These are phyloP conservation scores for Cutaneotrichosporon cyanovorans DNA, from an alignment of 1,284 basidiomycete species.

Conservation along the genomic window DNA sequence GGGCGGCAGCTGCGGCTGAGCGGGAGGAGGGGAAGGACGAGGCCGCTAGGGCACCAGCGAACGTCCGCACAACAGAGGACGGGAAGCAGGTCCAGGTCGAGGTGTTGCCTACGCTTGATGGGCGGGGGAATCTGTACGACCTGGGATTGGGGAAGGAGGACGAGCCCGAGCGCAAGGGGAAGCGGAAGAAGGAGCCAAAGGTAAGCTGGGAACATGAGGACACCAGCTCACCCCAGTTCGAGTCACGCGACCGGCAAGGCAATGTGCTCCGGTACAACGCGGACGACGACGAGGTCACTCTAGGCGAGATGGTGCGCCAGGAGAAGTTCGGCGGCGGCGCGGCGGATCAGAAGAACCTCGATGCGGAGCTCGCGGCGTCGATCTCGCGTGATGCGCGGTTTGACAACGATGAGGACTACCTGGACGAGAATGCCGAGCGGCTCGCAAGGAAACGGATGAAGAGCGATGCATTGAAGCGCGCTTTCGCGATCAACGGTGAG, in stretches of 20 bases:
- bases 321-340: constrained; percentile 84
- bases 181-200: constrained; percentile 65
- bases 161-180: constrained; percentile 21
- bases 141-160: constrained; percentile 59
- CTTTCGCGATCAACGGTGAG: constrained; percentile 89
- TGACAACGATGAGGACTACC: constrained; percentile 81
- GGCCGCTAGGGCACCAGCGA: constrained; percentile 29
- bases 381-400: constrained; percentile 84
- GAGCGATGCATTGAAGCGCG: constrained; percentile 87
- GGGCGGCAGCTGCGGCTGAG: constrained; percentile 22
- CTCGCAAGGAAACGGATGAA: constrained; percentile 90
- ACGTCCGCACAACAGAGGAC: constrained; percentile 21
- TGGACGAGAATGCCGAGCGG: constrained; percentile 92
- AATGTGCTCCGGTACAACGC: constrained; percentile 74
- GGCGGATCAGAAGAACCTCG: constrained; percentile 81
- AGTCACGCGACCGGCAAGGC: constrained; percentile 84
- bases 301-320: constrained; percentile 87
- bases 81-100: constrained; percentile 53
- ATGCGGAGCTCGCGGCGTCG: constrained; percentile 78
- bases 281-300: constrained; percentile 76
- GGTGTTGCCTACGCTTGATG: constrained; percentile 85
- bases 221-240: constrained; percentile 51
- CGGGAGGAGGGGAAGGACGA: constrained; percentile 42
- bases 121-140: constrained; percentile 78
- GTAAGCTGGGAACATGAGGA: constrained; percentile 45